These are phyloP conservation scores for Fusarium devonianum DNA, from an alignment of 2,329 filamentous ascomycete genomes.

Conservation along the genomic window DNA sequence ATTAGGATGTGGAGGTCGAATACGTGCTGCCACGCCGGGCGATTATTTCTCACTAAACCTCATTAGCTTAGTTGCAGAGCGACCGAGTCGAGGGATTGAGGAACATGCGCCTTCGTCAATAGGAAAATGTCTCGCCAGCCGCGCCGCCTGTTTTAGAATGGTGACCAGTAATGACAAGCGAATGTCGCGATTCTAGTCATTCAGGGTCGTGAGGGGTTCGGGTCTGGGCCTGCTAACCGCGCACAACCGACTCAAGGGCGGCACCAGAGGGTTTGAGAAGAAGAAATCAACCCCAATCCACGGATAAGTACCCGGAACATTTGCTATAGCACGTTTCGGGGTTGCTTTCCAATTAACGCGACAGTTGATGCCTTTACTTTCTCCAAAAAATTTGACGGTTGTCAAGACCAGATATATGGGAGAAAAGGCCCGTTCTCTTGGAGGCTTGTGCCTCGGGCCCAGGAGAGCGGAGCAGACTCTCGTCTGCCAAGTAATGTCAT, in stretches of 20 bases:
- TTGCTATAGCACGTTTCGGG: constrained; percentile 1
- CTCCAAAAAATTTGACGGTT: no score
- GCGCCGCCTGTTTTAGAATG: background rate
- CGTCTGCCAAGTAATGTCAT: background rate
- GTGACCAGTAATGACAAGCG: background rate
- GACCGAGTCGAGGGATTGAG: constrained; percentile 2
- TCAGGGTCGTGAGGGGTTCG: background rate
- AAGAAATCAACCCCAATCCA: constrained; percentile 1
- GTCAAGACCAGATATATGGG: no score
- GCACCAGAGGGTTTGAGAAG: background rate
- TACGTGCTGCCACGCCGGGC: background rate
- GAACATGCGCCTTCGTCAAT: background rate
- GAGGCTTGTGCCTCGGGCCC: background rate
- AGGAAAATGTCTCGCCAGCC: constrained; percentile 12
- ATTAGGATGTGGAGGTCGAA: background rate
- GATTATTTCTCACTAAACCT: background rate
- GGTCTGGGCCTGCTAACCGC: background rate
- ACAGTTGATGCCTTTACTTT: no score
- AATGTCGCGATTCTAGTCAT: background rate
- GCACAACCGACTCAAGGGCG: constrained; percentile 1
- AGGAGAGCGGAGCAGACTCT: no score
- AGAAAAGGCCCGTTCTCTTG: background rate
- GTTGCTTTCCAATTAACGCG: constrained; percentile 2
- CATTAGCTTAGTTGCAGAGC: background rate
- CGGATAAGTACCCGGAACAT: background rate